Evolutionary conservation across 1,284 basidiomycete genomes (phyloP).

Genomic region (Microbotryum scabiosae): DNA sequence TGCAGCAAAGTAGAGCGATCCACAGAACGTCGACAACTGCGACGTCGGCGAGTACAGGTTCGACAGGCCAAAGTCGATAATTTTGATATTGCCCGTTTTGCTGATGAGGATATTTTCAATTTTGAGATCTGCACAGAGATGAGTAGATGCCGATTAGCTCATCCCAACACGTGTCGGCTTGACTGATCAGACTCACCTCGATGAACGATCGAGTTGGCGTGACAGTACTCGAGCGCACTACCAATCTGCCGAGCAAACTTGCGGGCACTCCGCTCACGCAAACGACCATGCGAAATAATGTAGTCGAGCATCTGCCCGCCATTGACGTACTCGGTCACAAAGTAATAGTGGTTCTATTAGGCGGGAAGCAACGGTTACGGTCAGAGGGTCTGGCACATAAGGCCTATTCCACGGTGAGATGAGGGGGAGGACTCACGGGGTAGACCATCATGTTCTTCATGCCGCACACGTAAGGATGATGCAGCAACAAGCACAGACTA

Average conservation of each 20-base stretch:
- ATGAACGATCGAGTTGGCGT: conserved; percentile 94
- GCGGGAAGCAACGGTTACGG: background rate
- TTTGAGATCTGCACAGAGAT: conserved; percentile 62
- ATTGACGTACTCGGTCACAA: conserved; percentile 98
- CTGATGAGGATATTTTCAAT: conserved; percentile 99
- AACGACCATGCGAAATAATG: conserved; percentile 95
- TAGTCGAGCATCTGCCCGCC: conserved; percentile 99
- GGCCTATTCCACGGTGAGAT: background rate
- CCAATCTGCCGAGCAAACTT: conserved; percentile 97
- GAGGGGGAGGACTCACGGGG: conserved; percentile 42
- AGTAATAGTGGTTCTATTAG: conserved; percentile 79
- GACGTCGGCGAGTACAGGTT: conserved; percentile 83
- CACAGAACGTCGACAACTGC: conserved; percentile 91
- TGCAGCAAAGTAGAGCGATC: conserved; percentile 94
- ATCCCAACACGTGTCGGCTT: background rate
- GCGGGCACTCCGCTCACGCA: conserved; percentile 86
- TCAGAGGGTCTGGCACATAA: background rate
- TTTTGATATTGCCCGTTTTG: conserved; percentile 97
- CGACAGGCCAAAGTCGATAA: conserved; percentile 97
- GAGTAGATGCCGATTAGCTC: background rate
- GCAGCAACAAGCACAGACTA: conserved; percentile 81
- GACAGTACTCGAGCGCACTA: conserved; percentile 91
- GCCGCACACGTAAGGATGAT: conserved; percentile 97
- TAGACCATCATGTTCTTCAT: conserved; percentile 98
- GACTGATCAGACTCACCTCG: conserved; percentile 44